Evolutionary conservation across 208 protist genomes (phyloP), one percentile per base, ranked within the genome.

Genomic region (Acanthamoeba royreba): DNA sequence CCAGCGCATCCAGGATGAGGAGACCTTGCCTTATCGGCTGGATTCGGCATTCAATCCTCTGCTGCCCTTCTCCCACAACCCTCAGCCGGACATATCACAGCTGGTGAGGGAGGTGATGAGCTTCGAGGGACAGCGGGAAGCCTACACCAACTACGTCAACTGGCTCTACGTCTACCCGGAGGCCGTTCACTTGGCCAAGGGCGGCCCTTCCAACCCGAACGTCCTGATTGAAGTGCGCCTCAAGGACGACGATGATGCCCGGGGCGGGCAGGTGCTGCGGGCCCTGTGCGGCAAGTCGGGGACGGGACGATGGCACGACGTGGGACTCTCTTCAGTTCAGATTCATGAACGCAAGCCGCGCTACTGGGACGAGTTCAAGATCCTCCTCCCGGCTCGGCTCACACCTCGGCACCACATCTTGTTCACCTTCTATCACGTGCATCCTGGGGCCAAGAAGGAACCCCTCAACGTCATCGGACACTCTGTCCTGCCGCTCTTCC

Each of bases 371-470:
- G 72, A 95, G 77, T 58, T 96, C 33, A 96, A 96, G 63, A 90
- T 96, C 38, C 88, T 94, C 40, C 15, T 96, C 1, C 95, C 95
- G 8, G 7, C 69, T 22, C 43, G 85, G 31, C 40, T 96, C 7
- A 95, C 85, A 5, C 45, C 35, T 3, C 66, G 93, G 38, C 95
- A 96, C 45, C 95, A 96, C 81, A 28, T 96, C 35, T 28, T 96
- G 1, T 42, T 96, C 0, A 95, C 95, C 1, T 94, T 96, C 33
- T 96, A 92, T 49, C 95, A 96, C 53, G 45, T 96, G 5, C 63
- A 87, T 42, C 28, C 38, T 19, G 47, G 43, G 17, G 42, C 28
- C 38, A 85, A 85, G 9, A 85, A 85, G 43, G 72, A 19, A 22
- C 17, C 9, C 15, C 72, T 49, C 35, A n/a, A 49, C 11, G n/a